Base-by-base conservation (phyloP, 352 stramenopile genomes). In the Peronospora destructor region DNA sequence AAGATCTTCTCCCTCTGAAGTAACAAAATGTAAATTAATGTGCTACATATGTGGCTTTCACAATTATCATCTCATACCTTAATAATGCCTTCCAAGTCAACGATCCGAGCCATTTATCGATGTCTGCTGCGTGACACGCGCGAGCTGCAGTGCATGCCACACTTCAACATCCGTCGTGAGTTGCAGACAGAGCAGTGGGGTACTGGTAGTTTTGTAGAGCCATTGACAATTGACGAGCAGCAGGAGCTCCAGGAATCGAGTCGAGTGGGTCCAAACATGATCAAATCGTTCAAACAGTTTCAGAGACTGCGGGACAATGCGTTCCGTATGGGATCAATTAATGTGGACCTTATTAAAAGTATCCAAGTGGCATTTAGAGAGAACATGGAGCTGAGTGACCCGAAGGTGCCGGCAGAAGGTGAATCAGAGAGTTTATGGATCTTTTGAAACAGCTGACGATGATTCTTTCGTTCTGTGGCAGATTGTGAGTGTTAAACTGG, bases 111-210 rank as follows among this genome's bases (percentile, higher is more conserved):
- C 23, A 79, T 87, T 49, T 91, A 88, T 61, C 70, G 75, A 23
- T 84, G 70, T 56, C 56, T 91, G 45, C 69, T 91, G 49, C 64
- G 64, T 16, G 77, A 91, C 46, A 71, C 71, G 12, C 53, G 42
- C 8, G 67, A 78, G 38, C 64, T 91, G 30, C 58, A 78, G 53
- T 49, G 61, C 39, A 79, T 57, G 32, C 76, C 76, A 42, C 66
- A 86, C 52, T 88, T 85, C 49, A 69, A 66, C 4, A 41, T 87
- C 13, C 80, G 80, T 23, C 68, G 71, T 2, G 46, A 71, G n/a
- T 37, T 88, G 12, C 49, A 55, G 16, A 48, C 79, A 14, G 76
- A 87, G 45, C 66, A 87, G 41, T 91, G 80, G 80, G 77, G 80
- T n/a, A 44, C 36, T 13, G 76, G 76, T 12, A 49, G 59, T 28